Base-by-base conservation (phyloP, 805 yeast genomes). In the Ogataea sp. region DNA sequence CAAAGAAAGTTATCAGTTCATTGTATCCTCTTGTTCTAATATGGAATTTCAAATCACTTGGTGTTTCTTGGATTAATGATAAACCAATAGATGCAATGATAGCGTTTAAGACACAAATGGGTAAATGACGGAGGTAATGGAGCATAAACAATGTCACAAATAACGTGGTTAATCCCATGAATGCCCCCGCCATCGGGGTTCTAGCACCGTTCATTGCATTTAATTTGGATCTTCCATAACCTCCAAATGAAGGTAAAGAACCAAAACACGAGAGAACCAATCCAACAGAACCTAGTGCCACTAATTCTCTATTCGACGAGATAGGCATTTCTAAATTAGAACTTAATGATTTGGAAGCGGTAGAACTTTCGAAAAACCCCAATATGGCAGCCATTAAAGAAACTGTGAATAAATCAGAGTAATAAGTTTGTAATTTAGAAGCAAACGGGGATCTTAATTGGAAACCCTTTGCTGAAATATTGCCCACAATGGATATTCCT, bases 331-430 rank as follows among this genome's bases (percentile, higher is more conserved):
- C 82, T 45, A 76, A 78, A n/a, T 71, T 67, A 1, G 89, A 71
- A 1, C 94, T 93, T 21, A 93, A 64, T 0, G 95, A 75, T 58
- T 93, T 86, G 16, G 89, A 83, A 1, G 97, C 96, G 0, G 96
- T 88, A 1, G 96, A 84, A 7, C 95, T 81, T 57, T 90, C 97
- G 50, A 90, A 84, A 54, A 90, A 87, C 0, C 97, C 97, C 28
- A 90, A 63, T 53, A 87, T 73, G 0, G 96, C 94, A 44, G 85
- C 76, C 41, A 83, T 70, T 44, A 88, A 76, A 0, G 93, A 75
- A 1, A 90, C 71, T n/a, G 78, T 68, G 49, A 86, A 71, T 37
- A 78, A 59, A 20, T 70, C 67, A 38, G 73, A 69, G 43, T 82
- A 72, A 43, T 72, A 65, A 28, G 66, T 66, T 42, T 70, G 64